phyloP scores from a whole-genome alignment of 2,329 filamentous ascomycete genomes.

The Colletotrichum liaoningense region DNA sequence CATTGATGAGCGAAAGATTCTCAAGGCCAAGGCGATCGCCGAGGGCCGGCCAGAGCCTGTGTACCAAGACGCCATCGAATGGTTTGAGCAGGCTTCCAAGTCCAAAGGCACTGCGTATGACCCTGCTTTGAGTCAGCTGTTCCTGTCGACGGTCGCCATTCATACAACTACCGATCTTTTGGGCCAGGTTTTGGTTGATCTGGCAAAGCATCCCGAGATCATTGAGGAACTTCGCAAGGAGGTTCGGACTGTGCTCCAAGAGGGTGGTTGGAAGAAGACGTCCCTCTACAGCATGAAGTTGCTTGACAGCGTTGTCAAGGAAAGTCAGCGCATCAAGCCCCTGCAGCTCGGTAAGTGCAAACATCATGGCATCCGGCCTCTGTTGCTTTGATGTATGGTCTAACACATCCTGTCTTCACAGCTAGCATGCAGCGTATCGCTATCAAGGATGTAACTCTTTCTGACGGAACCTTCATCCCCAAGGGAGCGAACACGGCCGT shows the following conservation, averaged over 20 bases:
- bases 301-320: constrained; percentile 55
- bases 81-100: constrained; percentile 50
- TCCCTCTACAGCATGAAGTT: constrained; percentile 51
- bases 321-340: constrained; percentile 45
- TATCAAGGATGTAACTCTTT: constrained; percentile 3
- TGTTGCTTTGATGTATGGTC: background rate
- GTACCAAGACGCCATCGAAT: constrained; percentile 54
- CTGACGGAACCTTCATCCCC: constrained; percentile 27
- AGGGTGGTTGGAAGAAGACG: constrained; percentile 49
- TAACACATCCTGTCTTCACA: background rate
- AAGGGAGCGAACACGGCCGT: constrained; percentile 16
- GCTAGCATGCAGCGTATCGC: constrained; percentile 28
- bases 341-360: constrained; percentile 14
- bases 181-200: constrained; percentile 51
- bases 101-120: constrained; percentile 71
- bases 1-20: constrained; percentile 40
- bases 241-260: constrained; percentile 46
- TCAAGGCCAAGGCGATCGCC: constrained; percentile 42
- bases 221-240: constrained; percentile 55
- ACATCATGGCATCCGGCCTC: background rate
- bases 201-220: constrained; percentile 52
- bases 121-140: constrained; percentile 74
- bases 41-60: background rate
- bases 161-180: constrained; percentile 54
- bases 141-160: constrained; percentile 75